Percentiles rank a stretch among this genome's conserved stretches.
These are phyloP conservation scores for Prunus campanulata DNA, from an alignment of 306 rosid genomes.

Conservation along the genomic window DNA sequence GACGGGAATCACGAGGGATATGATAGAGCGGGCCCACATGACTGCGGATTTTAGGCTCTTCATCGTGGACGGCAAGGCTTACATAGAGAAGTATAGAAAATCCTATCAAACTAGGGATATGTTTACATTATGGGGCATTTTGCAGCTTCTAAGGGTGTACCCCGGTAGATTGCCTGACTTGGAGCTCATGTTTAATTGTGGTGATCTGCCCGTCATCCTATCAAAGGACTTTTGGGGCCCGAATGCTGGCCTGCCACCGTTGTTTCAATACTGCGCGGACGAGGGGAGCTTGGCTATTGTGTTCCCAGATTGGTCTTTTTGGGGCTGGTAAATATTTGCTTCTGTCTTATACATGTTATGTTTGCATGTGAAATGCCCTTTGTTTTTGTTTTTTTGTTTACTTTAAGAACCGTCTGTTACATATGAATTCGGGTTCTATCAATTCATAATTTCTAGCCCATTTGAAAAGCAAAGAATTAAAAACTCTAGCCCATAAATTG, in stretches of 20 bases:
- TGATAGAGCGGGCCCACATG: slow-evolving; percentile 52
- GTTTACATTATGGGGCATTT: slow-evolving; percentile 77
- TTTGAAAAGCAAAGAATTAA: too few relatives aligned
- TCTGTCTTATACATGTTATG: background rate
- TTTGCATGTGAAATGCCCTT: background rate
- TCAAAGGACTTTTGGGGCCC: slow-evolving; percentile 26
- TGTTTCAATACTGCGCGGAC: slow-evolving; percentile 69
- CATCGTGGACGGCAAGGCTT: slow-evolving; percentile 58
- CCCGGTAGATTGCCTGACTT: slow-evolving; percentile 70
- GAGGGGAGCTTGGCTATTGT: slow-evolving; percentile 61
- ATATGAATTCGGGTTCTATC: too few relatives aligned
- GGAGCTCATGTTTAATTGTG: slow-evolving; percentile 74
- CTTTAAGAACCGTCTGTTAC: too few relatives aligned
- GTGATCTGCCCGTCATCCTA: slow-evolving; percentile 62
- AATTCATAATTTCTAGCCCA: too few relatives aligned
- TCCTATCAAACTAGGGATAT: slow-evolving; percentile 66
- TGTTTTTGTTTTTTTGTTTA: background rate
- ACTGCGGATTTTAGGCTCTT: slow-evolving; percentile 63
- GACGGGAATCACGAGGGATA: slow-evolving; percentile 57
- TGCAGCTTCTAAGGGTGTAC: slow-evolving; percentile 63
- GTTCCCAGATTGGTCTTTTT: slow-evolving; percentile 96
- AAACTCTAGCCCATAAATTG: too few relatives aligned
- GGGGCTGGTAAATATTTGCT: slow-evolving; percentile 71
- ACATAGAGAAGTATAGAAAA: slow-evolving; percentile 48
- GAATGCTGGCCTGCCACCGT: slow-evolving; percentile 43